A percentile compares a stretch with the other conserved stretches of the same genome.
These are phyloP conservation scores for Rhynchospora breviuscula DNA, from an alignment of 176 grass and related monocot genomes.

Conservation along the genomic window DNA sequence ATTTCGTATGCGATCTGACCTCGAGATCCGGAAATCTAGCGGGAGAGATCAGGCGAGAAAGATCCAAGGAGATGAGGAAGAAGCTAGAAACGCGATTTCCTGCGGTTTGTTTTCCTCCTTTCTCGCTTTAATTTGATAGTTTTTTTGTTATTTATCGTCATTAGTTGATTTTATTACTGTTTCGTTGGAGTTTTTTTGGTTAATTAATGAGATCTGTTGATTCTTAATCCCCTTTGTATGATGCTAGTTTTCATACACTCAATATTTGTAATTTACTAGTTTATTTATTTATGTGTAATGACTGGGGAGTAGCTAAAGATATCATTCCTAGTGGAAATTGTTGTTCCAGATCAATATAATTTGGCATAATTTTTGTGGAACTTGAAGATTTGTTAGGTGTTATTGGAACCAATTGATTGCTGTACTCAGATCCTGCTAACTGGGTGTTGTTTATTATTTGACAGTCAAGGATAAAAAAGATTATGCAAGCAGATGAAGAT, in stretches of 20 bases:
- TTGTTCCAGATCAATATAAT: not conserved
- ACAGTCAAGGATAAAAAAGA: constrained; percentile 96
- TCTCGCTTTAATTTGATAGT: not conserved
- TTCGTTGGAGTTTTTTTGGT: not conserved
- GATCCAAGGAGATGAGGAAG: constrained; percentile 81
- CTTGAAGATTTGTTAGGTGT: not conserved
- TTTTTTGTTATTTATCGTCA: constrained; percentile 11
- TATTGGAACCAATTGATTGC: not conserved
- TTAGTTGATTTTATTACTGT: not conserved
- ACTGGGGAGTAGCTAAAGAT: not conserved
- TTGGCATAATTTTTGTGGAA: not conserved
- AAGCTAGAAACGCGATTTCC: constrained; percentile 98
- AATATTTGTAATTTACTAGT: not conserved
- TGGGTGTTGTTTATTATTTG: constrained; percentile 4
- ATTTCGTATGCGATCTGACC: not conserved
- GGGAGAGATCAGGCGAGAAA: constrained; percentile 17
- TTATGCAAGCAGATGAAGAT: constrained; percentile 99
- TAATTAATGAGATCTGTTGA: constrained; percentile 25
- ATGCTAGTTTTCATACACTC: not conserved
- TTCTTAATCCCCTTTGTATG: not conserved
- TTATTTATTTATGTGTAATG: not conserved
- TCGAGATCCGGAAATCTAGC: constrained; percentile 25
- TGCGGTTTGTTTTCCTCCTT: constrained; percentile 47
- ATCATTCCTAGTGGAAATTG: not conserved
- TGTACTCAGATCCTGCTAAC: not conserved